phyloP scores from a whole-genome alignment of 139 green algal genomes.

The Chlorella vulgaris region DNA sequence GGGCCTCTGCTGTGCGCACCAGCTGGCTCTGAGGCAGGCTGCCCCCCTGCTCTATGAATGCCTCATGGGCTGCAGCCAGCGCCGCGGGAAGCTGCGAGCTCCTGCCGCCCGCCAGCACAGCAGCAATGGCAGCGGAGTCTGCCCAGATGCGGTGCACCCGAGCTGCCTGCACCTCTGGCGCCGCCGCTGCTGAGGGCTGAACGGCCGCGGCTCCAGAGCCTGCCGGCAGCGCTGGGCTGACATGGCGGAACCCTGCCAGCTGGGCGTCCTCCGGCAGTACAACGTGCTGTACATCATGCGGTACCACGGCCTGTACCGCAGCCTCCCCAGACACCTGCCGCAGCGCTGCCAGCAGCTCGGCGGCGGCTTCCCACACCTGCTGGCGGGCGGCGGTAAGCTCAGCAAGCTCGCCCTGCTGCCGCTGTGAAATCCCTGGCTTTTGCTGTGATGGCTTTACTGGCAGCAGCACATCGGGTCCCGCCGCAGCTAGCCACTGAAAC shows the following conservation, averaged over 20 bases:
- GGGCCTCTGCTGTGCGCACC: no score
- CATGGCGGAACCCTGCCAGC: background rate
- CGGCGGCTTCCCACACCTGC: conserved; percentile 3
- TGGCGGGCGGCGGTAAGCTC: conserved; percentile 1
- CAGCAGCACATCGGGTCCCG: conserved; percentile 1
- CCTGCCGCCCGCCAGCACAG: background rate
- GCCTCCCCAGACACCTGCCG: background rate
- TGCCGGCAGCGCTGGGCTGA: background rate
- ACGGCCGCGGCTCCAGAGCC: background rate
- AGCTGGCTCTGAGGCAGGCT: no score
- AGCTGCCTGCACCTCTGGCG: background rate
- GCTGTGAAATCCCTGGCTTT: background rate
- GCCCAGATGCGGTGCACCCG: conserved; percentile 1
- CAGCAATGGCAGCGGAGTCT: background rate
- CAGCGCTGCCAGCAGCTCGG: background rate
- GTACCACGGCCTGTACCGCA: background rate
- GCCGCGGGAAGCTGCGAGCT: background rate
- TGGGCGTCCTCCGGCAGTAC: conserved; percentile 5
- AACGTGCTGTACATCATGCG: no score
- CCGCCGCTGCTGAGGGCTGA: background rate
- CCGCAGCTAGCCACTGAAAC: conserved; percentile 5
- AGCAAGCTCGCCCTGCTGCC: background rate
- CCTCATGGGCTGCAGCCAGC: background rate
- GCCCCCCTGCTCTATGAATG: background rate
- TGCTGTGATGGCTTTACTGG: background rate